Conservation (phyloP, 495 filamentous ascomycete species). For the Melanomma pulvis-pyrius region DNA sequence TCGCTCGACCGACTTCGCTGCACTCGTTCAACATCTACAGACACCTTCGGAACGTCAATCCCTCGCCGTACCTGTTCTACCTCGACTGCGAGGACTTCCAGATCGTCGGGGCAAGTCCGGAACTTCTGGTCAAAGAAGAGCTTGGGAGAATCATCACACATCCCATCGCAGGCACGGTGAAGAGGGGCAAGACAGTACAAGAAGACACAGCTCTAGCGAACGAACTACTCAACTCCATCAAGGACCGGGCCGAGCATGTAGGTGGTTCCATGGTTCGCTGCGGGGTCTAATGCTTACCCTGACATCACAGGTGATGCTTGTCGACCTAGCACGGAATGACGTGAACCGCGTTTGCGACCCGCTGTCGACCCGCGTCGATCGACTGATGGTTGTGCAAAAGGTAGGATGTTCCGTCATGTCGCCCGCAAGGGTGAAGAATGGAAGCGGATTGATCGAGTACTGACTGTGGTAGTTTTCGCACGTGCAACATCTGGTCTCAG, state of each 20-base stretch:
- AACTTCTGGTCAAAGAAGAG: slow-evolving; percentile 89
- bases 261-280: slow-evolving; percentile 2
- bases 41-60: slow-evolving; percentile 91
- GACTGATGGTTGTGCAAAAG: slow-evolving; percentile 88
- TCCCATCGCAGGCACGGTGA: slow-evolving; percentile 94
- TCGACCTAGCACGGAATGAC: slow-evolving; percentile 96
- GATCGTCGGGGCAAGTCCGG: slow-evolving; percentile 91
- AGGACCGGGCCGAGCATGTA: slow-evolving; percentile 88
- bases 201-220: slow-evolving; percentile 80
- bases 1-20: slow-evolving; percentile 82
- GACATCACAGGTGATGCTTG: slow-evolving; percentile 76
- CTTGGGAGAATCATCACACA: slow-evolving; percentile 89
- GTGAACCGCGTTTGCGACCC: slow-evolving; percentile 96
- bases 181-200: slow-evolving; percentile 75
- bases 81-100: slow-evolving; percentile 88
- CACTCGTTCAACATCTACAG: slow-evolving; percentile 99
- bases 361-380: slow-evolving; percentile 80
- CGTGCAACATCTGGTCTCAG: slow-evolving; percentile 94
- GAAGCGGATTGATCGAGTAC: not conserved
- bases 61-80: slow-evolving; percentile 96
- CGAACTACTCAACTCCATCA: slow-evolving; percentile 76
- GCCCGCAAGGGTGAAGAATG: not conserved
- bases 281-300: slow-evolving; percentile 11
- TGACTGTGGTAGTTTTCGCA: slow-evolving; percentile 71
- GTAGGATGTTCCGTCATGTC: slow-evolving; percentile 14